A percentile compares a stretch with the other conserved stretches of the same genome.
Evolutionary conservation across 2,329 filamentous ascomycete genomes (phyloP).

Genomic region (Fonsecaea pedrosoi): DNA sequence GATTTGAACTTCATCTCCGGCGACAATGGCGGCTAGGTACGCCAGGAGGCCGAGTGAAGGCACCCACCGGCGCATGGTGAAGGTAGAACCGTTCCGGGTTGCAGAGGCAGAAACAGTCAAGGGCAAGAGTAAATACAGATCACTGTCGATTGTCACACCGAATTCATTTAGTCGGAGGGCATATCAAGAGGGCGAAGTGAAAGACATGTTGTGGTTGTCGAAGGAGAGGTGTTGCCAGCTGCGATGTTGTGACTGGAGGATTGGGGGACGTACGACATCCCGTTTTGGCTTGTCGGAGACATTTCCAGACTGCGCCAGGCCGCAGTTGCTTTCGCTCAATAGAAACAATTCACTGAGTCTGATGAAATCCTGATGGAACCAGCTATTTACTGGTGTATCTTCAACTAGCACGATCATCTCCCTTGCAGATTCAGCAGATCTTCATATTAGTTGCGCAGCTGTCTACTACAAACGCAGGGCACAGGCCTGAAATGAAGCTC

Average conservation of each 20-base stretch:
- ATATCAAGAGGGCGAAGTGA: background rate
- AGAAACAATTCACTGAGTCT: background rate
- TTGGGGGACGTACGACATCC: background rate
- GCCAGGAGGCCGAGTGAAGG: conserved; percentile 38
- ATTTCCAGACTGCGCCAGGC: background rate
- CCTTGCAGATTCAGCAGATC: background rate
- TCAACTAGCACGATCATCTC: background rate
- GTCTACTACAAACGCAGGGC: background rate
- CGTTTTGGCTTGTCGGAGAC: conserved; percentile 5
- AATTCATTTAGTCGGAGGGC: background rate
- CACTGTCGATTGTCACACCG: background rate
- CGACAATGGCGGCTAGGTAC: conserved; percentile 40
- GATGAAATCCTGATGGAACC: background rate
- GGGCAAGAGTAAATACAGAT: background rate
- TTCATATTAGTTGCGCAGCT: background rate
- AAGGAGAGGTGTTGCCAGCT: background rate
- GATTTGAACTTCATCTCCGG: conserved; percentile 56
- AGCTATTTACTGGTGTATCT: background rate
- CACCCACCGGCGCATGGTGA: conserved; percentile 37
- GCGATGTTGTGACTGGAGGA: background rate
- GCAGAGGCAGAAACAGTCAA: background rate
- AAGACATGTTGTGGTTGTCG: background rate
- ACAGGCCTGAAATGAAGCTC: background rate
- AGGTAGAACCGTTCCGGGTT: background rate
- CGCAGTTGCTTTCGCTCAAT: conserved; percentile 8